Base-by-base conservation (phyloP, 2,329 filamentous ascomycete species). In the Nannizziopsis barbatae region DNA sequence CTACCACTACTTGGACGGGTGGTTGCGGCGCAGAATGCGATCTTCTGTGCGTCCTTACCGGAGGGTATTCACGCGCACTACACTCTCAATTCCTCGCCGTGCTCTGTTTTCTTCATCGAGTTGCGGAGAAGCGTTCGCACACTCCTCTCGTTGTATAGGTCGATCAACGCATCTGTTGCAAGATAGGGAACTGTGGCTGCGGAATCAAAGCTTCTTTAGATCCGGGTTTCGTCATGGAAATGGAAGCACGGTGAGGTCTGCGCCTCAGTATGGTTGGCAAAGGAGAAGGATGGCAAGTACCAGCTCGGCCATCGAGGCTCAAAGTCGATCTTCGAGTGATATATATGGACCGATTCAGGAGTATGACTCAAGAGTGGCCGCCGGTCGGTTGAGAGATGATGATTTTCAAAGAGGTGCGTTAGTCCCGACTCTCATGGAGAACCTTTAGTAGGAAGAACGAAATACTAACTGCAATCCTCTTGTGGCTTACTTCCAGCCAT, bases 391-490 rank as follows among this genome's bases (percentile, higher is more conserved):
- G 55, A 77, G 84, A 55, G 86, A 96, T 64, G 92, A 98, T 63
- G 80, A 87, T 55, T 86, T 95, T 67, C 92, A 98, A 66, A 75
- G 92, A 75, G 82, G 86, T 88, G 70, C 57, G 71, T 53, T 42
- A 33, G 27, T 37, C 36, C 35, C 22, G 12, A 3, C 20, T 15
- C 38, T 18, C 22, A 14, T 35, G 20, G 17, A n/a, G 17, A 20
- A 18, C 15, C 14, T 5, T 35, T 44, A 30, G 4, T n/a, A 15
- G 38, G 14, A 45, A 45, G 36, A 18, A 35, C 4, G 4, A 7
- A 27, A 27, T 27, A 27, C 22, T 27, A 27, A 27, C 49, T 20
- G 18, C 36, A 44, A 6, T 36, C 36, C 22, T n/a, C 30, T 47
- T 37, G 43, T 47, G 35, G 32, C 50, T 57, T 50, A 56, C 48